phyloP scores from a whole-genome alignment of 2,329 filamentous ascomycete species.

The Mariannaea elegans region DNA sequence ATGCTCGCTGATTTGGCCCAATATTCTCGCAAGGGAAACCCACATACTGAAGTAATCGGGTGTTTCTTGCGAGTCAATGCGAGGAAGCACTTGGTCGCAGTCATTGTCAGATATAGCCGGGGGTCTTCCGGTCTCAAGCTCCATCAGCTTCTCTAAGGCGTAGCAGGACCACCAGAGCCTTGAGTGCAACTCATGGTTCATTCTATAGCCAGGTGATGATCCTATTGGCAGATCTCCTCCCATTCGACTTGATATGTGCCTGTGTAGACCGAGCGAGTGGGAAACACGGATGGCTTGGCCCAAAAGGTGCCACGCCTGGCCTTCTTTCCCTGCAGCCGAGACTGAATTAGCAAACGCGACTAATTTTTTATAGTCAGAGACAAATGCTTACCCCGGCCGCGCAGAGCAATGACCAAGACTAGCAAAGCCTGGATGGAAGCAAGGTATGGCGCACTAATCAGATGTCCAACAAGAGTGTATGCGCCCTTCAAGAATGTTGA shows the following conservation, averaged over 20 bases:
- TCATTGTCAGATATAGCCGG: slow-evolving; percentile 31
- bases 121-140: slow-evolving; percentile 31
- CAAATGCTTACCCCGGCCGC: slow-evolving; percentile 26
- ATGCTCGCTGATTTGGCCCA: slow-evolving; percentile 34
- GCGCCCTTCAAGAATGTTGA: slow-evolving; percentile 27
- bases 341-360: background rate
- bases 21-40: slow-evolving; percentile 26
- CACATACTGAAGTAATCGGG: slow-evolving; percentile 29
- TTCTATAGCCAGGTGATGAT: slow-evolving; percentile 8
- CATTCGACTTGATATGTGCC: slow-evolving; percentile 17
- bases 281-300: slow-evolving; percentile 29
- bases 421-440: slow-evolving; percentile 31
- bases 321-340: slow-evolving; percentile 25
- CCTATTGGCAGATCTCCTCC: slow-evolving; percentile 8
- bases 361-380: background rate
- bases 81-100: slow-evolving; percentile 25
- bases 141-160: slow-evolving; percentile 33
- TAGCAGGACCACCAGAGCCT: slow-evolving; percentile 35
- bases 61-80: background rate
- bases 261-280: slow-evolving; percentile 29
- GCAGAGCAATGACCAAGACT: slow-evolving; percentile 27
- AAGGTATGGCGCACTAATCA: slow-evolving; percentile 31
- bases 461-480: slow-evolving; percentile 28
- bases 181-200: slow-evolving; percentile 24
- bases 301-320: slow-evolving; percentile 31